A percentile compares a stretch with the other conserved stretches of the same genome.
phyloP scores from a whole-genome alignment of 2,329 filamentous ascomycete species.

The Dactylellina haptotyla region DNA sequence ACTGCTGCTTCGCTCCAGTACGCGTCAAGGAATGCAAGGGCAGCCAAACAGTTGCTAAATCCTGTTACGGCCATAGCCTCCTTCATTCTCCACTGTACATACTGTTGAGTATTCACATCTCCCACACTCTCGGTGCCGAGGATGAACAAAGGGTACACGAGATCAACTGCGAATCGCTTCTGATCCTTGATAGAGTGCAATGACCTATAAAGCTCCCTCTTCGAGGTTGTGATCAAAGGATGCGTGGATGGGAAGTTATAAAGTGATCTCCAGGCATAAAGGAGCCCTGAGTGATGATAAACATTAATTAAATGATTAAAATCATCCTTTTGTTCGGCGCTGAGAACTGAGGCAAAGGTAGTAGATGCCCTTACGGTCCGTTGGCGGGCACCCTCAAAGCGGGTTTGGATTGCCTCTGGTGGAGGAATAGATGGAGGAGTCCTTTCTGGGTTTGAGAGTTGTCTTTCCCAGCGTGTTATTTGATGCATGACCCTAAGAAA shows the following conservation, averaged over 20 bases:
- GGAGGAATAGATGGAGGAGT: conserved; percentile 47
- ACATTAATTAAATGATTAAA: conserved; percentile 43
- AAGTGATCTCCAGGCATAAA: conserved; percentile 50
- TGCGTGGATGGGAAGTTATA: conserved; percentile 43
- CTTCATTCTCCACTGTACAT: conserved; percentile 51
- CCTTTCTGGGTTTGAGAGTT: conserved; percentile 30
- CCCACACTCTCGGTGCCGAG: conserved; percentile 44
- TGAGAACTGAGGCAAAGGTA: conserved; percentile 42
- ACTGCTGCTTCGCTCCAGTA: conserved; percentile 45
- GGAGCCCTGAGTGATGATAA: conserved; percentile 45
- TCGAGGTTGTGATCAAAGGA: conserved; percentile 32
- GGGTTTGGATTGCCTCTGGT: conserved; percentile 43
- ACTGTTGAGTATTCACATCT: conserved; percentile 47
- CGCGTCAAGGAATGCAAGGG: conserved; percentile 42
- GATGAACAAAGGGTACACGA: conserved; percentile 48
- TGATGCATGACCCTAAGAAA: conserved; percentile 49
- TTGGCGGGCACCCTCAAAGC: conserved; percentile 50
- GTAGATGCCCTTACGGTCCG: conserved; percentile 31
- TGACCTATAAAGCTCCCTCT: conserved; percentile 39
- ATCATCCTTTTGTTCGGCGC: conserved; percentile 43
- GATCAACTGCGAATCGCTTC: conserved; percentile 49
- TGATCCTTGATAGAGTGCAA: conserved; percentile 49
- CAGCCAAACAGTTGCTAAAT: conserved; percentile 49
- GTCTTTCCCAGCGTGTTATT: conserved; percentile 49
- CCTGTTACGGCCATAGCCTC: conserved; percentile 50